phyloP scores from a whole-genome alignment of 2,329 filamentous ascomycete species.

The Nemania diffusa region DNA sequence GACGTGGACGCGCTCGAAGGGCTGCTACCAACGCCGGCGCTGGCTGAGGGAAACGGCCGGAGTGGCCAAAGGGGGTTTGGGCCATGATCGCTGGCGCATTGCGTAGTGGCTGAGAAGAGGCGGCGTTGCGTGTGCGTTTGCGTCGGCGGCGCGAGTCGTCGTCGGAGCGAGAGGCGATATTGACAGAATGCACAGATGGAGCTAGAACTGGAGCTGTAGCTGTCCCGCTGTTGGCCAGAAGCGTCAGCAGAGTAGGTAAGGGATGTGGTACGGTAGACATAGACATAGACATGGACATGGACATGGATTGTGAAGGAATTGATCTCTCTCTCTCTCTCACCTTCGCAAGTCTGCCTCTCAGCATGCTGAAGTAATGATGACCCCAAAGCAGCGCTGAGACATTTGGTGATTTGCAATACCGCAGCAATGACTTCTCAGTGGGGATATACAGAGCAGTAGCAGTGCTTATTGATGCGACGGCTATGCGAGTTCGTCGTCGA shows the following conservation, averaged over 20 bases:
- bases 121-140: neutral
- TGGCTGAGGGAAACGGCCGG: too few relatives aligned
- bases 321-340: constrained; percentile 37
- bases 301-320: too few relatives aligned
- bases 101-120: constrained; percentile 11
- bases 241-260: constrained; percentile 32
- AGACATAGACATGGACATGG: too few relatives aligned
- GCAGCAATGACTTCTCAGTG: neutral
- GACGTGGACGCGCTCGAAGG: neutral
- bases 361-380: constrained; percentile 43
- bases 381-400: constrained; percentile 35
- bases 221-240: constrained; percentile 42
- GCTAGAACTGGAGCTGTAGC: constrained; percentile 16
- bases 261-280: too few relatives aligned
- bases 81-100: neutral
- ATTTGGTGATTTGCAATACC: constrained; percentile 31
- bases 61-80: neutral
- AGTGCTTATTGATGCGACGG: too few relatives aligned
- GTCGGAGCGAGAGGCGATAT: constrained; percentile 26
- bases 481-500: too few relatives aligned
- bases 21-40: too few relatives aligned
- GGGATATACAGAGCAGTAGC: too few relatives aligned
- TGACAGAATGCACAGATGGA: constrained; percentile 39
- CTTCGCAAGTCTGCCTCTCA: constrained; percentile 46
- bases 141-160: neutral